These are phyloP conservation scores for Mrakia hoshinonis DNA, from an alignment of 768 basidiomycete genomes.

Conservation along the genomic window DNA sequence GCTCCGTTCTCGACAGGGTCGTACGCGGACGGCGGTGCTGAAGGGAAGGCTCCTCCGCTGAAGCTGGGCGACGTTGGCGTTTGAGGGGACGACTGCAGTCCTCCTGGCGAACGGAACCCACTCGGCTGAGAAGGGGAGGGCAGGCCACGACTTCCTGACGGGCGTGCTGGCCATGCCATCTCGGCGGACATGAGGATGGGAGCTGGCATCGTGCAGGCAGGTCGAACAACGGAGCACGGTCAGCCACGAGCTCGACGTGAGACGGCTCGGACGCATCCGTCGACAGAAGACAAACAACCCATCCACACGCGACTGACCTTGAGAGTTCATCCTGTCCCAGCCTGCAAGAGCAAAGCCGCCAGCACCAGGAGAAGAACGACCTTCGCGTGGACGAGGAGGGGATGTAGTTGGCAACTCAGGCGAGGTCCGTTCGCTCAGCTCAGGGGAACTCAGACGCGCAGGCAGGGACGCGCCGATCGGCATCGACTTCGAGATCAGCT, in stretches of 20 bases:
- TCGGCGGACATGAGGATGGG: constrained; percentile 19
- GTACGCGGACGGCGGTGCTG: background rate
- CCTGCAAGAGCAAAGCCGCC: too few relatives aligned
- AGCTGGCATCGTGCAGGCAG: background rate
- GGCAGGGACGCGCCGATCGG: too few relatives aligned
- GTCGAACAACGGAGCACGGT: background rate
- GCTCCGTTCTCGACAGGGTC: background rate
- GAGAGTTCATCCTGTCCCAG: constrained; percentile 1
- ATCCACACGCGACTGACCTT: background rate
- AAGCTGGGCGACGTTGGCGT: background rate
- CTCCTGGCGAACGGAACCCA: background rate
- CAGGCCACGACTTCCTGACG: background rate
- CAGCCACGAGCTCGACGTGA: background rate
- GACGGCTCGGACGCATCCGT: background rate
- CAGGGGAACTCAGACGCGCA: too few relatives aligned
- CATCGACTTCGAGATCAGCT: too few relatives aligned
- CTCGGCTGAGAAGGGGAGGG: too few relatives aligned
- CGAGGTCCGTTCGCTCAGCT: too few relatives aligned
- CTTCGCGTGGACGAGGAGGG: too few relatives aligned
- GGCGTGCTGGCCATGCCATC: constrained; percentile 11
- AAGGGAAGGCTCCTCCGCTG: background rate
- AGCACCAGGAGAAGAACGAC: too few relatives aligned
- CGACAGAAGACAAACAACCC: background rate
- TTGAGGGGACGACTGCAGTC: background rate
- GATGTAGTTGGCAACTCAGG: too few relatives aligned